Conservation (phyloP, 352 stramenopile species). For the Discostella stelligera region DNA sequence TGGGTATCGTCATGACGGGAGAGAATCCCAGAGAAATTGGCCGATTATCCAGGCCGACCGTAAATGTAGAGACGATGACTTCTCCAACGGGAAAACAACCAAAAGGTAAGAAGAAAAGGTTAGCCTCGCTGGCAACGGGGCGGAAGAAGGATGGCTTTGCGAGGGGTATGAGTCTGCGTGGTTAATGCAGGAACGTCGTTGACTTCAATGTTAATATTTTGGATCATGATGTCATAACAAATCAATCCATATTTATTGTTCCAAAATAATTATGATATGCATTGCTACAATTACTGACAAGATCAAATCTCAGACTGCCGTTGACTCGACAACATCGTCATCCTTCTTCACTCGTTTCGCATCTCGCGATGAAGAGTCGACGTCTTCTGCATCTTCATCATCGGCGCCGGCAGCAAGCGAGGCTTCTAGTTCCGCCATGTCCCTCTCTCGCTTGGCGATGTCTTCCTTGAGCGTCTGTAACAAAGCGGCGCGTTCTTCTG, state of each 20-base stretch:
- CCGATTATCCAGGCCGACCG: not conserved
- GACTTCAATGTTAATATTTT: too few relatives aligned
- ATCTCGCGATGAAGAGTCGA: not conserved
- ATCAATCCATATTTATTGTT: too few relatives aligned
- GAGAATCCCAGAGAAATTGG: conserved; percentile 43
- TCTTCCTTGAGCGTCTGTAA: conserved; percentile 74
- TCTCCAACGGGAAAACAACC: conserved; percentile 13
- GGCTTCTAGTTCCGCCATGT: conserved; percentile 49
- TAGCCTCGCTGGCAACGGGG: conserved; percentile 27
- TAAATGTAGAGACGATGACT: conserved; percentile 8
- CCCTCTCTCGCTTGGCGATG: conserved; percentile 54
- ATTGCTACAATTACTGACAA: too few relatives aligned
- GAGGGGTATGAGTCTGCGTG: conserved; percentile 62
- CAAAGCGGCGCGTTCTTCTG: conserved; percentile 34
- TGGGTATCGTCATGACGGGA: conserved; percentile 64
- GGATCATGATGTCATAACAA: too few relatives aligned
- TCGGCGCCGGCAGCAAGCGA: conserved; percentile 36
- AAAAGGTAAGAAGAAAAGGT: conserved; percentile 61
- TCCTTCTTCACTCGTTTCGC: conserved; percentile 49
- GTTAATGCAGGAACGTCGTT: conserved; percentile 28
- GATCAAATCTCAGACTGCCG: conserved; percentile 6
- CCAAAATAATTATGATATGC: too few relatives aligned
- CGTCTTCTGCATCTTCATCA: conserved; percentile 29
- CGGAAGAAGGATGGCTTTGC: conserved; percentile 70
- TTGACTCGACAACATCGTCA: conserved; percentile 10